A percentile compares a stretch with the other conserved stretches of the same genome.
phyloP scores from a whole-genome alignment of 139 green algal genomes.

The Micromonas pusilla region DNA sequence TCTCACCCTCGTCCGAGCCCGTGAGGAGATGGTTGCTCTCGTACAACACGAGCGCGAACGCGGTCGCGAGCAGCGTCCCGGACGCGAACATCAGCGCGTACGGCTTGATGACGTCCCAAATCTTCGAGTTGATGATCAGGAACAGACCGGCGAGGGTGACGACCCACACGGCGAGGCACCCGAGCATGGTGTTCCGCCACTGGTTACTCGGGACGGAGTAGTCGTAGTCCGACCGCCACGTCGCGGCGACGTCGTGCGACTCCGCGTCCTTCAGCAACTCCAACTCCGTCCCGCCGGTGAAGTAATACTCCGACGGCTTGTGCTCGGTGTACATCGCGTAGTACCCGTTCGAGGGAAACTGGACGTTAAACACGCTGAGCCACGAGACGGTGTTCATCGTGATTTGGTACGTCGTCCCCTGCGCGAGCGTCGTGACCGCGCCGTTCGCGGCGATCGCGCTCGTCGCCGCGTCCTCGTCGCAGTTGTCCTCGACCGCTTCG shows the following conservation, averaged over 20 bases:
- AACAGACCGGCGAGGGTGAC: not conserved
- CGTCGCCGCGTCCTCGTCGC: not conserved
- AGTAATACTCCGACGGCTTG: not conserved
- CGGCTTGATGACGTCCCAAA: not conserved
- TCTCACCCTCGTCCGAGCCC: too few species aligned
- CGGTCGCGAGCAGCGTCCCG: not conserved
- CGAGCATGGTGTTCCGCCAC: not conserved
- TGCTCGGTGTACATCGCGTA: constrained; percentile 1
- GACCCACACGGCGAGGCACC: not conserved
- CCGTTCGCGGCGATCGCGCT: not conserved
- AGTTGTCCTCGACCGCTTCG: not conserved
- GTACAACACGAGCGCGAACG: not conserved
- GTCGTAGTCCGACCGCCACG: not conserved
- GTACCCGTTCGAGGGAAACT: not conserved
- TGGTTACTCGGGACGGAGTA: not conserved
- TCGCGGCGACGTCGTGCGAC: not conserved
- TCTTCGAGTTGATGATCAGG: not conserved
- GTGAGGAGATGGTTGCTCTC: not conserved
- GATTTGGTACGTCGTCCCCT: not conserved
- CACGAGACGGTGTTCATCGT: not conserved
- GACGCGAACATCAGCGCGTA: not conserved
- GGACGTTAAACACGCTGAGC: not conserved
- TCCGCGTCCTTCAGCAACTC: not conserved
- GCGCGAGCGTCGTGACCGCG: not conserved
- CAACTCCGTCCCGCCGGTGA: not conserved